These are phyloP conservation scores for Penicillium waksmanii DNA, from an alignment of 495 filamentous ascomycete genomes.

Conservation along the genomic window DNA sequence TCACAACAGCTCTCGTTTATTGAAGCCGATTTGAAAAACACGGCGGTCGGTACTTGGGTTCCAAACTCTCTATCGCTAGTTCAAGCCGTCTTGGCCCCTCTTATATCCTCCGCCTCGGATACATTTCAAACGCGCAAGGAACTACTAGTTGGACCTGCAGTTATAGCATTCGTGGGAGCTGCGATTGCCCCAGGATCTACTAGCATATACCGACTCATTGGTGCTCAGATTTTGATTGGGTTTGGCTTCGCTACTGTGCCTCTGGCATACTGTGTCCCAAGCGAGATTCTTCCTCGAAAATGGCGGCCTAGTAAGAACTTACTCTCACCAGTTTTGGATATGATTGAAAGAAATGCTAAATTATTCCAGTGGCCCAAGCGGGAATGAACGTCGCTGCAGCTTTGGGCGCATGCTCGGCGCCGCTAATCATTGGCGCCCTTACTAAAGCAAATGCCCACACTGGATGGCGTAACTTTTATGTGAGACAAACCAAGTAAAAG, in stretches of 20 bases:
- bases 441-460: constrained; percentile 14
- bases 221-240: constrained; percentile 15
- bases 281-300: constrained; percentile 17
- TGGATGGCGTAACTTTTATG: constrained; percentile 13
- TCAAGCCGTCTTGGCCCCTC: constrained; percentile 16
- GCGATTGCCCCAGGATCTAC: constrained; percentile 15
- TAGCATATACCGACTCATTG: constrained; percentile 15
- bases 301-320: constrained; percentile 16
- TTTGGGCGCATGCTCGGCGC: constrained; percentile 7
- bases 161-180: constrained; percentile 15
- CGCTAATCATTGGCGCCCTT: constrained; percentile 10
- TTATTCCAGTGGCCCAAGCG: constrained; percentile 2
- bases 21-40: constrained; percentile 17
- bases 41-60: constrained; percentile 12
- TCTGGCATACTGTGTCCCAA: constrained; percentile 17
- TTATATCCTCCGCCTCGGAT: constrained; percentile 16
- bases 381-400: constrained; percentile 11
- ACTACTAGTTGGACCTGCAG: constrained; percentile 11
- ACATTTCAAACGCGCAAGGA: constrained; percentile 17
- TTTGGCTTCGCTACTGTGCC: constrained; percentile 20
- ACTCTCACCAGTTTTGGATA: neutral
- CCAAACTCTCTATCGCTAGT: constrained; percentile 17
- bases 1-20: constrained; percentile 10
- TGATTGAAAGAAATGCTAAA: neutral
- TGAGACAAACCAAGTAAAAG: neutral